These are phyloP conservation scores for Phytopythium chamaehyphon DNA, from an alignment of 352 stramenopile genomes.

Conservation along the genomic window DNA sequence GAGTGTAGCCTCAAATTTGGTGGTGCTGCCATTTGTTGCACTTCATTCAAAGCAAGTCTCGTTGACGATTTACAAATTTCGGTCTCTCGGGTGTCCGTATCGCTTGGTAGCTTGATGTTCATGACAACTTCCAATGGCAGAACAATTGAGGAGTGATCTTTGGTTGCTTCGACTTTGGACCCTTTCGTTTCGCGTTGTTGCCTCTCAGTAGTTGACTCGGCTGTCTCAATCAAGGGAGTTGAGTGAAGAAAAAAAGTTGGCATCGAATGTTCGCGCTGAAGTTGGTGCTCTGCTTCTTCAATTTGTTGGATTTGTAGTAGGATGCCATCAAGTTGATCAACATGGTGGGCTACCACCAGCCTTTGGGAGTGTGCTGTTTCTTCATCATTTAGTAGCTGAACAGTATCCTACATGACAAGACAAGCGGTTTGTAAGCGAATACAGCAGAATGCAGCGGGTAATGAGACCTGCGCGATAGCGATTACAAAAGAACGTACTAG, in stretches of 20 bases:
- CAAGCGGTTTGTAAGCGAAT: too few species aligned
- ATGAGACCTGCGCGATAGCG: too few species aligned
- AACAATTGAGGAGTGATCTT: slow-evolving; percentile 8
- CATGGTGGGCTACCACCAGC: slow-evolving; percentile 20
- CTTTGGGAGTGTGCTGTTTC: slow-evolving; percentile 27
- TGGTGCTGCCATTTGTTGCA: background rate
- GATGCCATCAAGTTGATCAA: slow-evolving; percentile 43
- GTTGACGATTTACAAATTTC: background rate
- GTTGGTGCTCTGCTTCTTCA: slow-evolving; percentile 30
- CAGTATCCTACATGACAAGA: slow-evolving; percentile 35
- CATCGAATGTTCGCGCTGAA: slow-evolving; percentile 27
- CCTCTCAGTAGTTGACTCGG: background rate
- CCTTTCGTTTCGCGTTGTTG: background rate
- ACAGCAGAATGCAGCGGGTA: background rate
- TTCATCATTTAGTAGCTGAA: slow-evolving; percentile 51
- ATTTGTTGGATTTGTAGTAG: slow-evolving; percentile 41
- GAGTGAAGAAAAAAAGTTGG: background rate
- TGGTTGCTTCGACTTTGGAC: background rate
- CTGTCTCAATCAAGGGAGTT: background rate
- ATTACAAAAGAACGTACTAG: slow-evolving; percentile 47
- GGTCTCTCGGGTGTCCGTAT: background rate
- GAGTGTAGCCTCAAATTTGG: background rate
- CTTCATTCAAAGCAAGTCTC: background rate
- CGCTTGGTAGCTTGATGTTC: slow-evolving; percentile 24
- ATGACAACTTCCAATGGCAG: slow-evolving; percentile 49